Evolutionary conservation across 164 flowering plant species (phyloP), one percentile per base, ranked within the genome.

Genomic region (Berberis thunbergii): DNA sequence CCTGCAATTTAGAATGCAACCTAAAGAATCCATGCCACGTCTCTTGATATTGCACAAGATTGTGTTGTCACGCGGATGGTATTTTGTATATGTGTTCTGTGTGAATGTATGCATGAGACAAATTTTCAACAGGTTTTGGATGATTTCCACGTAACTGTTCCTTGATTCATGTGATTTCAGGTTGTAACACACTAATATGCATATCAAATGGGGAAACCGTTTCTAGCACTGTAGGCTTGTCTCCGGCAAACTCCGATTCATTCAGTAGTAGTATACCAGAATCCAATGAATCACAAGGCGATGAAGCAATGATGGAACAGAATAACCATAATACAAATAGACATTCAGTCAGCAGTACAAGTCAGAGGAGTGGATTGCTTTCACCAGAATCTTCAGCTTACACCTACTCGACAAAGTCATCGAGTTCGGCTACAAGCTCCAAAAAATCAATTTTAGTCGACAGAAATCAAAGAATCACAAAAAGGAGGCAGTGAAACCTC

Each of bases 211-310:
- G 69, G 41, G 57, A 62, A 57, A 64, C 57, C 60, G 67, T 64
- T 48, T 61, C 49, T 41, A 59, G 57, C 43, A 64, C 62, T 11
- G 60, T 64, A 49, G 74, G 71, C 43, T 64, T 58, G 58, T 74
- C 69, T 54, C 69, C 74, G 6, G 60, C 69, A 61, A 45, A 57
- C 63, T 62, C 73, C 2, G 57, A 66, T 65, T 66, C 67, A 49
- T 40, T 59, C 8, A 48, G 66, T 26, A 26, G 26, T 26, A 26
- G 26, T 45, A 38, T 57, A 26, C 56, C 50, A 42, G 61, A 52
- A 11, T 54, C 43, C 52, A 67, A 7, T 40, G 66, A 43, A 44
- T 61, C 67, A 60, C 69, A 67, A 67, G 63, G 55, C 13, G 72
- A 64, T 38, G 71, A 54, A 38, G 60, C 41, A 61, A 64, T 26